Evolutionary conservation across 1,284 basidiomycete species (phyloP), one percentile per base, ranked within the genome.

Genomic region (Mrakiaceae sp.): DNA sequence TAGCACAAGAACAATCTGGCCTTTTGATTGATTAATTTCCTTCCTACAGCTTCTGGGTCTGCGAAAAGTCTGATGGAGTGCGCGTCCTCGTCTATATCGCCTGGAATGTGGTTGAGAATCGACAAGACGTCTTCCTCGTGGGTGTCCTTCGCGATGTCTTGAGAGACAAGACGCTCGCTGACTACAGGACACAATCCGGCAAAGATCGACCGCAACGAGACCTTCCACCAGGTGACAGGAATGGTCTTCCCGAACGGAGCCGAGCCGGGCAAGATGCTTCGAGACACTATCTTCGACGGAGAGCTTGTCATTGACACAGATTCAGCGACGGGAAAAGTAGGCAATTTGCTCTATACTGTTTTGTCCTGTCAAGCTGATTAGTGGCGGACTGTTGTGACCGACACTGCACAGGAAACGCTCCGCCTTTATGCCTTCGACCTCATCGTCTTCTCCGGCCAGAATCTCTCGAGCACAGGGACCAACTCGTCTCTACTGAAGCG

Each of bases 51-150:
- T 98, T 89, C 75, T 99, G 95, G 95, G 95, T 99, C 44, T 97
- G 93, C 78, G 96, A 99, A 78, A 99, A 99, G 79, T 96, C 93
- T n/a, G 96, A 99, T 73, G 96, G 96, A 3, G 78, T 98, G 62
- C 84, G 96, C 53, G 90, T 98, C 46, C 80, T 98, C 54, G 83
- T 98, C 58, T 80, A 96, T 67, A 82, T 98, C 60, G 82, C 87
- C 52, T 76, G 80, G 62, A 79, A 81, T 39, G 76, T 80, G 8
- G 68, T 71, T 39, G 80, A 80, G 50, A 81, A 80, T 43, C 69
- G 69, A 16, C 94, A 98, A 76, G 81, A 82, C 58, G 84, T 90
- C 3, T 96, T 85, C 76, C 80, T 96, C 43, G 93, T 95, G 69
- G 67, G 87, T 73, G 60, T 42, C 39, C 5, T 43, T 44, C 44